Evolutionary conservation across 2,329 filamentous ascomycete genomes (phyloP).

Genomic region (Colletotrichum scovillei): DNA sequence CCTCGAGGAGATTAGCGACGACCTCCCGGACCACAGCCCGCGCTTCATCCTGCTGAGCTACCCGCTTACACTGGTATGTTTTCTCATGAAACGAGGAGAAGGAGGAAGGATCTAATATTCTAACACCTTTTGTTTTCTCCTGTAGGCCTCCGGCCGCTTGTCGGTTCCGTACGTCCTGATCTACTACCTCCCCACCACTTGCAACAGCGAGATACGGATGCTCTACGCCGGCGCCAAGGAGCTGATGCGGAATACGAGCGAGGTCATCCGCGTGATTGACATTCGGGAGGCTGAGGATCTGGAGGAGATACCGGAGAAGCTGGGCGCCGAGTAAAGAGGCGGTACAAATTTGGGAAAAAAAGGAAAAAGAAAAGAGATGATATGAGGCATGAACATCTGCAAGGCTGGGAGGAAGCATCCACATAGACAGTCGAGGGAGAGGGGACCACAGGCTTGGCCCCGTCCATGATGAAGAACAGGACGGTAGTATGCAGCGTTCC

Average conservation of each 20-base stretch:
- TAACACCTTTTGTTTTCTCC: background rate
- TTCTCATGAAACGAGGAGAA: too few relatives aligned
- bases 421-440: background rate
- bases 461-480: background rate
- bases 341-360: background rate
- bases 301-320: constrained; percentile 79
- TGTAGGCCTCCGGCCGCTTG: constrained; percentile 82
- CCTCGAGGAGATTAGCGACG: constrained; percentile 84
- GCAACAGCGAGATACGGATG: constrained; percentile 90
- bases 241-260: constrained; percentile 91
- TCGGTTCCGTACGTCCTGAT: constrained; percentile 94
- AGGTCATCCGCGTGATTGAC: constrained; percentile 90
- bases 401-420: background rate
- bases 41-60: constrained; percentile 92
- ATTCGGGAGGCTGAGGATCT: constrained; percentile 84
- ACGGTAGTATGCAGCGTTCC: constrained; percentile 1
- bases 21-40: constrained; percentile 91
- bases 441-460: background rate
- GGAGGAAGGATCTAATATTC: too few relatives aligned
- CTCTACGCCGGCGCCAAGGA: constrained; percentile 96
- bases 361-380: too few relatives aligned
- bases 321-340: constrained; percentile 47
- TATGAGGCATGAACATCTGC: background rate
- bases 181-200: constrained; percentile 93
- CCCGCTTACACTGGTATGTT: constrained; percentile 80